These are phyloP conservation scores for Psophocarpus tetragonolobus DNA, from an alignment of 306 rosid species.

Conservation along the genomic window DNA sequence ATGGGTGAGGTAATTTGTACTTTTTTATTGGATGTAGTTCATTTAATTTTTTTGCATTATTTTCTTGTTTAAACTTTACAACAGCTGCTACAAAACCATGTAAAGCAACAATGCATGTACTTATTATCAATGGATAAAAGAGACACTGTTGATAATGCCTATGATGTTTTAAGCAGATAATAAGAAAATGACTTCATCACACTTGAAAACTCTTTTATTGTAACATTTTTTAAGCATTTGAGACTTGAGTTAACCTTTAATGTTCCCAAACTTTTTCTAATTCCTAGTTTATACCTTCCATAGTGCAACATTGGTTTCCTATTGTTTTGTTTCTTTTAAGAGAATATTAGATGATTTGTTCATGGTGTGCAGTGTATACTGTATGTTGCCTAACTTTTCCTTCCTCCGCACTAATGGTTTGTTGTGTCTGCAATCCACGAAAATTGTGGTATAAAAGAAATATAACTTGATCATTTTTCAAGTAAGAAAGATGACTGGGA, in stretches of 20 bases:
- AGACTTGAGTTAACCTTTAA: not conserved
- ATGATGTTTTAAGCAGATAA: not conserved
- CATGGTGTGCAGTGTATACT: not conserved
- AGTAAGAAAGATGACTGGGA: slow-evolving; percentile 17
- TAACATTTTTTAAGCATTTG: not conserved
- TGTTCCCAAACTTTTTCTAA: not conserved
- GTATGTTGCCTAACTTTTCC: not conserved
- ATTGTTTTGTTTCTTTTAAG: not conserved
- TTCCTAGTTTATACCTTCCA: not conserved
- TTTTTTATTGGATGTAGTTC: not conserved
- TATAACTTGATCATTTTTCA: slow-evolving; percentile 1
- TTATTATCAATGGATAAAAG: slow-evolving; percentile 4
- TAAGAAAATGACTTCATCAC: not conserved
- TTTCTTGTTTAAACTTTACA: not conserved
- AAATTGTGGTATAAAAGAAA: not conserved
- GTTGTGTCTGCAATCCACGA: slow-evolving; percentile 11
- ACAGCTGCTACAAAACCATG: not conserved
- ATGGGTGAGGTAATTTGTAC: slow-evolving; percentile 63
- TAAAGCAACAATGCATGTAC: not conserved
- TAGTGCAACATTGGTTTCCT: not conserved
- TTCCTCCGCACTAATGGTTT: not conserved
- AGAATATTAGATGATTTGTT: not conserved
- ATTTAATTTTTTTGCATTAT: not conserved
- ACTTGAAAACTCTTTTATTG: not conserved
- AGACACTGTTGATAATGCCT: not conserved